Base-by-base conservation (phyloP, 345 rosid species). In the Syzygium grande region DNA sequence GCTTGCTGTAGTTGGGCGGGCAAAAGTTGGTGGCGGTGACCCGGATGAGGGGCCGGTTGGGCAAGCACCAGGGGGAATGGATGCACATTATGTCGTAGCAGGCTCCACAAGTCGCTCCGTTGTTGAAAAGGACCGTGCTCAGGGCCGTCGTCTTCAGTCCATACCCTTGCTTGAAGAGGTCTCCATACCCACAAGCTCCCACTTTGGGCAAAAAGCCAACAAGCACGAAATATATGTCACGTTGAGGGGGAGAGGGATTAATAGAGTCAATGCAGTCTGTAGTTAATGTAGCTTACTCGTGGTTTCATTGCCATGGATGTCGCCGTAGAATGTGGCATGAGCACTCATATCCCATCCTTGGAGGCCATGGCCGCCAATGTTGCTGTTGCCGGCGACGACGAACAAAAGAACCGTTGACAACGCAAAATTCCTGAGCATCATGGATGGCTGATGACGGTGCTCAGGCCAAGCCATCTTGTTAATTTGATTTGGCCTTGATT, bases 11-110 rank as follows among this genome's bases (percentile, higher is more conserved):
- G 85, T 87, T 80, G n/a, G 88, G 86, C 16, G 88, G 88, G 79
- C 88, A 87, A 59, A 87, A 87, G 73, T 87, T 87, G 54, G 88
- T 87, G 52, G 86, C 79, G 8, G 86, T 87, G 85, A 87, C 88
- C 19, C n/a, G 73, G 86, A 87, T 55, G 52, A 34, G 10, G 9
- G 55, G 30, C 10, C 23, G 51, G 11, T 11, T 11, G 16, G 88
- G 86, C 34, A 83, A 46, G 78, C 88, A 87, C 86, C 88, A 87
- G 34, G 78, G 52, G 17, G 68, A 46, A 16, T 87, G 21, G 41
- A 49, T 58, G 86, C 88, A 87, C 10, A 54, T 14, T 25, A 87
- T 56, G 58, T 49, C 79, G 78, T 52, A 87, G 58, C 88, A 87
- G 34, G 86, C 79, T 4, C 88, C 88, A 19, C 88, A 87, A 3